phyloP scores from a whole-genome alignment of 2,329 filamentous ascomycete species.

The Macrophomina phaseolina region DNA sequence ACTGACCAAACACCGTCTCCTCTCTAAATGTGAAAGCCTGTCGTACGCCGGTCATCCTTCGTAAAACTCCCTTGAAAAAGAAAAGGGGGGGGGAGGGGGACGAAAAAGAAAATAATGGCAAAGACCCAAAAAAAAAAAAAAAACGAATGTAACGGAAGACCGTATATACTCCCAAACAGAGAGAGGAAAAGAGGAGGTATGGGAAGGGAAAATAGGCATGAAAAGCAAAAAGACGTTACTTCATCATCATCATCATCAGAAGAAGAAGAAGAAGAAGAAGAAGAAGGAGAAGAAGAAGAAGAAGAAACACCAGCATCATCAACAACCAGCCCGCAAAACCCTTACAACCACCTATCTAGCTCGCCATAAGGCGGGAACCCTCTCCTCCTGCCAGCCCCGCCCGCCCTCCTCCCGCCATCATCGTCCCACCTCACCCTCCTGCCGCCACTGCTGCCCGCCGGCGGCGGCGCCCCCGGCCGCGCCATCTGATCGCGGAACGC shows the following conservation, averaged over 20 bases:
- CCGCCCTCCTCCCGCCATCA: background rate
- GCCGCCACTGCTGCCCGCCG: background rate
- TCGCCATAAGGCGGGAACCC: slow-evolving; percentile 8
- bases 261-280: background rate
- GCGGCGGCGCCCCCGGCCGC: background rate
- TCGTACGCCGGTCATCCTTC: too few relatives aligned
- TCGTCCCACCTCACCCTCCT: slow-evolving; percentile 10
- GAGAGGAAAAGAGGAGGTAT: background rate
- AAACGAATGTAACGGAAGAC: too few relatives aligned
- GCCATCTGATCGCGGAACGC: background rate
- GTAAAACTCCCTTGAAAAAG: too few relatives aligned
- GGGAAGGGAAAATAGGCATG: background rate
- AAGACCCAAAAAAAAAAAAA: too few relatives aligned
- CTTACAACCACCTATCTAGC: slow-evolving; percentile 10
- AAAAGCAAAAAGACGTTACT: background rate
- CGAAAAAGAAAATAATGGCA: background rate
- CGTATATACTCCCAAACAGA: background rate
- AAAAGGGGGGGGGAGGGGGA: too few relatives aligned
- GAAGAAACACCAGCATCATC: background rate
- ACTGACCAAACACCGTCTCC: slow-evolving; percentile 15
- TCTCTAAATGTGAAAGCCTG: background rate
- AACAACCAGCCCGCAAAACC: background rate
- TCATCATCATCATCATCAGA: background rate
- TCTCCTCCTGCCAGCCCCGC: background rate
- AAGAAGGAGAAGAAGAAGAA: background rate